Conservation (phyloP, 2,329 filamentous ascomycete genomes). For the Alternaria rosae region DNA sequence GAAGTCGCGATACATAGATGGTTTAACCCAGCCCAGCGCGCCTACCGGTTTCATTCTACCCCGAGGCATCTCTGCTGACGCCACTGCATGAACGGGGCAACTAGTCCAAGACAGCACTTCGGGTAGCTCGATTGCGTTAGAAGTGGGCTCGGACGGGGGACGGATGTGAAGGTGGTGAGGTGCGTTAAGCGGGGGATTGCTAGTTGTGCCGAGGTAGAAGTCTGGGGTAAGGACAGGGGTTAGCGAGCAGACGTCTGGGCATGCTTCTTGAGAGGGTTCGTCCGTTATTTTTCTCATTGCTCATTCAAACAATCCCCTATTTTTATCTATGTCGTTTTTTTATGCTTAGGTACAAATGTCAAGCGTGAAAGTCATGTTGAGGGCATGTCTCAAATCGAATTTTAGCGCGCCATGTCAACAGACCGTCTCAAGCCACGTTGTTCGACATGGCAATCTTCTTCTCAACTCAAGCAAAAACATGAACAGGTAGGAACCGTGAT, state of each 20-base stretch:
- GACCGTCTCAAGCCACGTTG: not conserved
- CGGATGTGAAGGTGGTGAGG: not conserved
- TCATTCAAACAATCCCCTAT: not conserved
- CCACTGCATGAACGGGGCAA: not conserved
- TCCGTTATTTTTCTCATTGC: not conserved
- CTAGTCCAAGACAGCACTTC: not conserved
- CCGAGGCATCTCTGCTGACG: not conserved
- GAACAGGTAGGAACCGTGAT: not conserved
- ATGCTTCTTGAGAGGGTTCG: not conserved
- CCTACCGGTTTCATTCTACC: not conserved
- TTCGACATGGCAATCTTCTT: not conserved
- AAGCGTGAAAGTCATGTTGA: not conserved
- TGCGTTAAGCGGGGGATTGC: not conserved
- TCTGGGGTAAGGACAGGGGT: not conserved
- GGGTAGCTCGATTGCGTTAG: not conserved
- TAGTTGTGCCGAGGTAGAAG: slow-evolving; percentile 1
- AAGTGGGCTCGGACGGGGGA: not conserved
- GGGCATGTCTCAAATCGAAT: not conserved
- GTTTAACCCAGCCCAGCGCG: not conserved
- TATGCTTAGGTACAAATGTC: not conserved
- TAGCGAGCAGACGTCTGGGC: not conserved
- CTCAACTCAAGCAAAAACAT: not conserved
- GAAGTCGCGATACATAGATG: not conserved
- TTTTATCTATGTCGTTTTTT: not conserved
- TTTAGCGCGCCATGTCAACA: not conserved